Conservation (phyloP, 2,329 filamentous ascomycete species). For the Hypoxylon sp. region DNA sequence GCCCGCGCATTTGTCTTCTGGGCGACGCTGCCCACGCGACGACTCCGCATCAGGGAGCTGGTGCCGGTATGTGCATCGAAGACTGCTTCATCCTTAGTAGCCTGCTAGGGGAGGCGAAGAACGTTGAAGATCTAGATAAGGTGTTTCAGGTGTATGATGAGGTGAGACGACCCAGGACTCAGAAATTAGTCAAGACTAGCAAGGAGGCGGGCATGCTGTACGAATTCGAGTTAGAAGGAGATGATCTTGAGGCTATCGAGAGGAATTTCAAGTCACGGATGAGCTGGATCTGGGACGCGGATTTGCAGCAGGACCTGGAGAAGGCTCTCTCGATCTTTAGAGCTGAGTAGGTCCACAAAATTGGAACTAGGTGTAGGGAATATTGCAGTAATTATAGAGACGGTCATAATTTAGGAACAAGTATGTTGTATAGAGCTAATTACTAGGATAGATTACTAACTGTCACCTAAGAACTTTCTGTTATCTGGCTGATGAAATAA, state of each 20-base stretch:
- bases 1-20: constrained; percentile 60
- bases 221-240: constrained; percentile 57
- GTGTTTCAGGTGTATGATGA: constrained; percentile 67
- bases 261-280: constrained; percentile 53
- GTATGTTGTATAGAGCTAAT: not conserved
- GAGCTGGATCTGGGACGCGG: constrained; percentile 56
- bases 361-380: not conserved
- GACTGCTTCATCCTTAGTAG: constrained; percentile 58
- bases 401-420: not conserved
- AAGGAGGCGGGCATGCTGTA: constrained; percentile 60
- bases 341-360: not conserved
- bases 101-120: constrained; percentile 59
- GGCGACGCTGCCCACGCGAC: constrained; percentile 75
- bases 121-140: constrained; percentile 53
- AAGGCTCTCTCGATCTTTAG: constrained; percentile 55
- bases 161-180: constrained; percentile 62
- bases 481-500: no score
- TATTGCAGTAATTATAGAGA: not conserved
- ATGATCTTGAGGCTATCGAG: constrained; percentile 55
- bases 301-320: constrained; percentile 54
- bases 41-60: constrained; percentile 71
- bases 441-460: not conserved
- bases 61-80: constrained; percentile 70
- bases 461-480: not conserved
- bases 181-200: constrained; percentile 65